phyloP scores from a whole-genome alignment of 805 yeast species.

The Cyberlindnera maritima region DNA sequence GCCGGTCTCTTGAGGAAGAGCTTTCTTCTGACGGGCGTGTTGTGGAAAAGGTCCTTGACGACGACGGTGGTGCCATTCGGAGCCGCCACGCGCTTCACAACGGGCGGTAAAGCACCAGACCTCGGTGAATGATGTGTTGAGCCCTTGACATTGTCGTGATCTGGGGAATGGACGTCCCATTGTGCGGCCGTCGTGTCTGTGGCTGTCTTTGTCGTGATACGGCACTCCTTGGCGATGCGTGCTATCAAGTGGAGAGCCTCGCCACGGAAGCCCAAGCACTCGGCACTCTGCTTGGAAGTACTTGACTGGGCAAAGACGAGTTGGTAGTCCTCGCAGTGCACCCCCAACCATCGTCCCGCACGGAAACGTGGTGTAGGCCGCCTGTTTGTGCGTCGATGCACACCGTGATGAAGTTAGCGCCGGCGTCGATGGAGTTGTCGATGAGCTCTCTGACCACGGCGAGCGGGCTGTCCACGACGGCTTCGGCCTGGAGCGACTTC shows the following conservation, averaged over 20 bases:
- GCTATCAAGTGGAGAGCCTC: background rate
- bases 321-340: background rate
- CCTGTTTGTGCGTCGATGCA: too few species aligned
- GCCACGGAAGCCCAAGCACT: slow-evolving; percentile 1
- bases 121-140: background rate
- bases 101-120: background rate
- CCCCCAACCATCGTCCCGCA: too few species aligned
- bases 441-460: too few species aligned
- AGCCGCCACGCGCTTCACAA: background rate
- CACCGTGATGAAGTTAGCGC: too few species aligned
- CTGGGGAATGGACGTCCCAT: background rate
- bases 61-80: background rate
- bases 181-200: background rate
- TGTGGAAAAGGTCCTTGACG: background rate
- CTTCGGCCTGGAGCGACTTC: too few species aligned
- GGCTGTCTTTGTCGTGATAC: background rate
- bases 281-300: background rate
- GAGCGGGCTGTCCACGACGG: too few species aligned
- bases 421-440: too few species aligned
- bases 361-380: too few species aligned
- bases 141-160: background rate
- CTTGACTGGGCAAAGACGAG: background rate
- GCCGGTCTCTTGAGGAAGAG: background rate
- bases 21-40: background rate
- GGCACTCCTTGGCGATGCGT: background rate